Conservation (phyloP, 108 stramenopile species). For the Pseudonitzschia pungens region DNA sequence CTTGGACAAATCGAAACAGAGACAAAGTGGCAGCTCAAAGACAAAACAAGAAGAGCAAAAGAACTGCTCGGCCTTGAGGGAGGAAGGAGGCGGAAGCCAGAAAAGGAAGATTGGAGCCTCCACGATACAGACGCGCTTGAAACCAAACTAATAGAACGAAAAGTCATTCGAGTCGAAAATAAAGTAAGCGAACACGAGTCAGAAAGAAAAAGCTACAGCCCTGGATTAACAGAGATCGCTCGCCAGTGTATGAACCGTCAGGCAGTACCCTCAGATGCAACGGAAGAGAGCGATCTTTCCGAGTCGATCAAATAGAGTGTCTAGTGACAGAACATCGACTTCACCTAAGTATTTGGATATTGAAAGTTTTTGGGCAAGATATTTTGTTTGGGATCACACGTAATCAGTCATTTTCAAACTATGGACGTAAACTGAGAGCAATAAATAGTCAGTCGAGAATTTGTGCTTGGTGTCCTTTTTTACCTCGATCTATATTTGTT, state of each 20-base stretch:
- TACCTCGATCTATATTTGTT: too few relatives aligned
- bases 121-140: conserved; percentile 47
- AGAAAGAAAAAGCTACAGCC: conserved; percentile 18
- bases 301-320: background rate
- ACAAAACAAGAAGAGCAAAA: conserved; percentile 53
- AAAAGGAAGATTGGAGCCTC: conserved; percentile 69
- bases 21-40: conserved; percentile 62
- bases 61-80: conserved; percentile 34
- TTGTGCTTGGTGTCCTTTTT: too few relatives aligned
- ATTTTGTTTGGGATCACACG: too few relatives aligned
- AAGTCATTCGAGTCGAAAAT: conserved; percentile 27
- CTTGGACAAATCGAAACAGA: conserved; percentile 75
- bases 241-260: conserved; percentile 9
- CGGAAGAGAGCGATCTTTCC: background rate
- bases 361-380: too few relatives aligned
- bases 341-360: too few relatives aligned
- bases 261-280: background rate
- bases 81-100: conserved; percentile 19
- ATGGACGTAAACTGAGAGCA: too few relatives aligned
- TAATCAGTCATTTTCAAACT: too few relatives aligned
- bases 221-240: conserved; percentile 25
- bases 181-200: background rate
- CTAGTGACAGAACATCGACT: too few relatives aligned
- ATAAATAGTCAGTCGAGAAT: too few relatives aligned
- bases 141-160: conserved; percentile 46